Base-by-base conservation (phyloP, 2,329 filamentous ascomycete genomes). In the Tolypocladium ophioglossoides region DNA sequence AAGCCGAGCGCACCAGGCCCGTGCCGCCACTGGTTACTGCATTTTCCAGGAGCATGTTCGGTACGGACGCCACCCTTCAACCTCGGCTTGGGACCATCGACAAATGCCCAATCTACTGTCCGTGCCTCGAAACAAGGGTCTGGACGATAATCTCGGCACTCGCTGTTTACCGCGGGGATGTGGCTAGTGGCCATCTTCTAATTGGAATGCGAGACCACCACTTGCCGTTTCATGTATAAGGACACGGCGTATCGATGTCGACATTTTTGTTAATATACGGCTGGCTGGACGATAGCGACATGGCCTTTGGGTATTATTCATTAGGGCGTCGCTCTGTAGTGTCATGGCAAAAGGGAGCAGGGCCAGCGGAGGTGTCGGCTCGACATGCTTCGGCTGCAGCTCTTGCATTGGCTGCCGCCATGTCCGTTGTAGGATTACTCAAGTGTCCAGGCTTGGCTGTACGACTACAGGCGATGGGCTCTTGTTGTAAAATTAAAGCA, bases 1-100 rank as follows among this genome's bases (percentile, higher is more conserved):
- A 68, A 46, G 35, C n/a, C 12, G 9, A 10, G 16, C 27, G 27
- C 9, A 14, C 27, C 14, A 12, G 39, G 20, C 40, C 16, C 20
- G 3, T 34, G 11, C 30, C 16, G 9, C 32, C 24, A 46, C 24
- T 10, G 22, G 3, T 18, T 20, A 24, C 22, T 12, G 12, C 40
- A 2, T 7, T 16, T 44, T 44, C 16, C 11, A 16, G 20, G n/a
- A 41, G 39, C 20, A 24, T 41, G 20, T 12, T 14, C 39, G 39
- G 9, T n/a, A n/a, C 18, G 4, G 37, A 41, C 10, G 20, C 20
- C n/a, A 6, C 20, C 39, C 9, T 41, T 22, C 20, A 12, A 41
- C 11, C 39, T 22, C 20, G 20, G n/a, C 39, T 47, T 32, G 24
- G 16, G 18, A 47, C 7, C 44, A n/a, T 32, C 18, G 9, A 18